Evolutionary conservation across 2,329 filamentous ascomycete species (phyloP).

Genomic region (Coniella lustricola): DNA sequence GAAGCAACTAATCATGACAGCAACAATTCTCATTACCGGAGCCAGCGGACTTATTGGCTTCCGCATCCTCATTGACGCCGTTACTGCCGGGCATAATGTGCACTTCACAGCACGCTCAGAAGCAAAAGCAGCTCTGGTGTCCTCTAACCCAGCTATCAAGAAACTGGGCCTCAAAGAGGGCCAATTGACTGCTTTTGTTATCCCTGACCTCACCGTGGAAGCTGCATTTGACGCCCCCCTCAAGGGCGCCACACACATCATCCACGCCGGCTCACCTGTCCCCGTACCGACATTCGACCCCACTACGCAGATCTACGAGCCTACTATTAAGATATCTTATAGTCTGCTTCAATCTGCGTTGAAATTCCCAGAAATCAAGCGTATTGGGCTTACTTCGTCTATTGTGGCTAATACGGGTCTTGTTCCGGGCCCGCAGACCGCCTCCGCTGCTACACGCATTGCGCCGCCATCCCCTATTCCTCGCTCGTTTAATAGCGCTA

Average conservation of each 20-base stretch:
- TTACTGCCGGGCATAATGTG: constrained; percentile 21
- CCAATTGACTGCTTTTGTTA: constrained; percentile 19
- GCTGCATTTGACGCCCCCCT: constrained; percentile 22
- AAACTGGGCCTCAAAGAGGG: constrained; percentile 5
- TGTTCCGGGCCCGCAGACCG: constrained; percentile 4
- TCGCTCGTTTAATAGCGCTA: constrained; percentile 13
- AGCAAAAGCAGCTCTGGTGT: constrained; percentile 19
- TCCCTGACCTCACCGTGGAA: constrained; percentile 20
- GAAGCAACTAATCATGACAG: constrained; percentile 6
- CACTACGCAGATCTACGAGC: constrained; percentile 19
- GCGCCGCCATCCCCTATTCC: constrained; percentile 18
- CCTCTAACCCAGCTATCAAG: constrained; percentile 20
- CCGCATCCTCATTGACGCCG: constrained; percentile 20
- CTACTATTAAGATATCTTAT: constrained; percentile 16
- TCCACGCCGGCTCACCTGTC: constrained; percentile 21
- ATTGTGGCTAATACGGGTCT: constrained; percentile 19
- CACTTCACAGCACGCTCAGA: constrained; percentile 21
- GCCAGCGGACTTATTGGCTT: constrained; percentile 24
- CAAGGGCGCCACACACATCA: constrained; percentile 21
- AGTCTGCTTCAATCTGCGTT: constrained; percentile 20
- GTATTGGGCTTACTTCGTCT: constrained; percentile 23
- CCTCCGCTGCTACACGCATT: constrained; percentile 18
- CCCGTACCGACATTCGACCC: constrained; percentile 17
- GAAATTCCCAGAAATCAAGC: constrained; percentile 17
- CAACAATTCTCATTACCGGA: constrained; percentile 22